A percentile compares a stretch with the other conserved stretches of the same genome.
Evolutionary conservation across 441 rosid genomes (phyloP).

Genomic region (Pelargonium cotyledonis): DNA sequence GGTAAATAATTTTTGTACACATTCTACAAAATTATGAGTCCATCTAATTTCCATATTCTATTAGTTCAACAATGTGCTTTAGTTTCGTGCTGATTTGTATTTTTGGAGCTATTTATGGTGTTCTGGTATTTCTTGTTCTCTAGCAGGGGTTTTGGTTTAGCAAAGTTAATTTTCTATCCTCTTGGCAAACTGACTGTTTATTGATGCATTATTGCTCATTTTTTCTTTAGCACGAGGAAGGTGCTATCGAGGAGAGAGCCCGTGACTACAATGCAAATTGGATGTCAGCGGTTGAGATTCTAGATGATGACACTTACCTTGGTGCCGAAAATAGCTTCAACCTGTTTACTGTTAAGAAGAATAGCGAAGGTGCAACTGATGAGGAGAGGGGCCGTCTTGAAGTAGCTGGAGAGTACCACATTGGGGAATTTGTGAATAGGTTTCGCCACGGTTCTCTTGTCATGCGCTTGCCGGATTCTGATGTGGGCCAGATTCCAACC

Average conservation of each 20-base stretch:
- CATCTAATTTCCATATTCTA: not conserved
- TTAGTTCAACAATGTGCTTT: not conserved
- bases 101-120: too few relatives aligned
- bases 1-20: slow-evolving; percentile 30
- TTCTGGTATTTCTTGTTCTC: too few relatives aligned
- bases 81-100: not conserved
- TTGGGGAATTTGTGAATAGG: slow-evolving; percentile 86
- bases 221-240: slow-evolving; percentile 82
- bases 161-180: not conserved
- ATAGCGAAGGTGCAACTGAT: slow-evolving; percentile 97
- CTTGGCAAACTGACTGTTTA: not conserved
- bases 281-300: slow-evolving; percentile 99
- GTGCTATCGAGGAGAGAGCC: slow-evolving; percentile 97
- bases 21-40: not conserved
- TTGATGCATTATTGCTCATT: not conserved
- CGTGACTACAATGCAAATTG: slow-evolving; percentile 95
- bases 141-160: not conserved
- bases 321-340: slow-evolving; percentile 94
- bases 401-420: slow-evolving; percentile 94
- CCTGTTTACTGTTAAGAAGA: slow-evolving; percentile 80
- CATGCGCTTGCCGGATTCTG: slow-evolving; percentile 93
- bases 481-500: slow-evolving; percentile 78
- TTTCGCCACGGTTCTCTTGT: slow-evolving; percentile 95
- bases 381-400: slow-evolving; percentile 96
- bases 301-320: slow-evolving; percentile 84